Base-by-base conservation (phyloP, 352 stramenopile species). In the Globisporangium takayamanum region DNA sequence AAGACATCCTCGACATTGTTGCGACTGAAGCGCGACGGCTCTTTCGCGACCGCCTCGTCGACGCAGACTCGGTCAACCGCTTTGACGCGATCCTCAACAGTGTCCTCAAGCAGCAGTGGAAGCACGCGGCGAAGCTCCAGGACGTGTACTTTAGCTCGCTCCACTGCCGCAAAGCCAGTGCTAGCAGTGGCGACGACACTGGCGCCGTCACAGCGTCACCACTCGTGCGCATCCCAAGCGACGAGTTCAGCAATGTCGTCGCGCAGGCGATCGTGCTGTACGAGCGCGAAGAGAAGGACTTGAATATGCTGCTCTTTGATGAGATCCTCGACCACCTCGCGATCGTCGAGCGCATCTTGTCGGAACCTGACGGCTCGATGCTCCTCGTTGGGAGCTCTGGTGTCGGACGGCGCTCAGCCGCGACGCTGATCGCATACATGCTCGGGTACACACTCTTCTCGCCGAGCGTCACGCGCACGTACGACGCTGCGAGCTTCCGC, bases 301-400 rank as follows among this genome's bases (percentile, higher is more conserved):
- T 98, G 22, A 82, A 96, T 57, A 96, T 98, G 71, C 66, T 95
- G n/a, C 71, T 98, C 1, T 98, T 98, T 42, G 75, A 91, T 18
- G 89, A 98, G 53, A 92, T 97, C 26, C 75, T 98, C 0, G 87
- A 97, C 36, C 87, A 98, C 48, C 62, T 98, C 26, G 77, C 92
- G 8, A 78, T 92, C 3, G 78, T 98, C 0, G 94, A 98, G 66
- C 81, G 92, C 18, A 80, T 97, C 1, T 55, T 98, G 6, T 95
- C 85, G 0, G 69, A 91, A n/a, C 72, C 78, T 5, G 81, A 84
- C 10, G 94, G 91, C 0, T 89, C 96, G 16, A 74, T 98, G 59
- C 66, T 98, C 25, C 72, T 98, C 0, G 85, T 97, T 0, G 94
- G 94, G 5, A 75, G 82, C 37, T 87, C 76, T 10, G 94, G 94